Evolutionary conservation across 1,284 basidiomycete species (phyloP), one percentile per base, ranked within the genome.

Genomic region (Apiotrichum gamsii): DNA sequence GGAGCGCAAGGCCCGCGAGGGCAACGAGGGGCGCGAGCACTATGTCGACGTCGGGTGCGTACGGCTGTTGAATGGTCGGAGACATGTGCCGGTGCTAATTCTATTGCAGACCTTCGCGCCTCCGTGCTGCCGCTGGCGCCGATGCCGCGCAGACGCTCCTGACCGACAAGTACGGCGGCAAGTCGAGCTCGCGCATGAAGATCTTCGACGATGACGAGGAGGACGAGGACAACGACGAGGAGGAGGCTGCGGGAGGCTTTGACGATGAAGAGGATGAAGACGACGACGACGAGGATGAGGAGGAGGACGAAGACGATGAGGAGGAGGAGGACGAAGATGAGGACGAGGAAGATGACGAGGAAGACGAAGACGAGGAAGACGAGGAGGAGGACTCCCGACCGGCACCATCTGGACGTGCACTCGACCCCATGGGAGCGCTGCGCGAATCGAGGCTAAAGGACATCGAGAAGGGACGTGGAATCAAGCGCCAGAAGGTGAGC

Each of bases 31-130:
- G 0, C 76, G 83, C 58, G 82, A 82, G 56, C 89, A 91, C 69
- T 93, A 91, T 67, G 61, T 88, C 34, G 81, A 86, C 61, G 86
- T 90, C 37, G 85, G 85, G 87, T 89, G 65, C 59, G 80, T 73
- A 6, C n/a, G n/a, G n/a, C n/a, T n/a, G n/a, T n/a, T n/a, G n/a
- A n/a, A n/a, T n/a, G n/a, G n/a, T n/a, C n/a, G 14, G n/a, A n/a
- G n/a, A n/a, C n/a, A n/a, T n/a, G n/a, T n/a, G n/a, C n/a, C n/a
- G n/a, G n/a, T n/a, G n/a, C n/a, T n/a, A n/a, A n/a, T n/a, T n/a
- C n/a, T n/a, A n/a, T n/a, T n/a, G n/a, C n/a, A 89, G 87, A 3
- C 80, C 80, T 11, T 89, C 87, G 42, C 69, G 77, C 16, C 64
- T 91, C 45, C 78, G 85, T 43, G 82, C 78, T 20, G 66, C 78